These are phyloP conservation scores for Penicillium sumatraense DNA, from an alignment of 2,329 filamentous ascomycete species.

Conservation along the genomic window DNA sequence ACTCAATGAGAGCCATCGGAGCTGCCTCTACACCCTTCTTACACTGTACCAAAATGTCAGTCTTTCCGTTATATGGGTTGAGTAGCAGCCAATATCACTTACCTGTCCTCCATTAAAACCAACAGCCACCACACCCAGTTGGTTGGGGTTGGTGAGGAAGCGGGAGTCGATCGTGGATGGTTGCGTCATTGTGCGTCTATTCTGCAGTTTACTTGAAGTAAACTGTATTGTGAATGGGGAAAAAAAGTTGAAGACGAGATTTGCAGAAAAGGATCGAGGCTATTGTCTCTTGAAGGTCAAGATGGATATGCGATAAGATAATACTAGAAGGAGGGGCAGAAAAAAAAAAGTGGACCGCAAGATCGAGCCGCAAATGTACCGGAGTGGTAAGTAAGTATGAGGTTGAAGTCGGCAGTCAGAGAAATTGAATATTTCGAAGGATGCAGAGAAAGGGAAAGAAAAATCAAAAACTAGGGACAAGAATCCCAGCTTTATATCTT, in stretches of 20 bases:
- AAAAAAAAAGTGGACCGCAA: conserved; percentile 13
- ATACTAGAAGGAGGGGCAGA: conserved; percentile 1
- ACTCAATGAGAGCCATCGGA: conserved; percentile 84
- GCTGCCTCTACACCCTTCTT: conserved; percentile 92
- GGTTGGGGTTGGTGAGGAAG: conserved; percentile 77
- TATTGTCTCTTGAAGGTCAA: conserved; percentile 9
- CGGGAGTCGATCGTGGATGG: conserved; percentile 66
- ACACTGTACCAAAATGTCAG: too few species aligned
- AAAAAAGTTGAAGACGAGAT: conserved; percentile 6
- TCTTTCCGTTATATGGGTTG: not conserved
- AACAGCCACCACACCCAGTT: conserved; percentile 90
- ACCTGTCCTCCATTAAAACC: conserved; percentile 97
- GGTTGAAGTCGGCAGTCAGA: not conserved
- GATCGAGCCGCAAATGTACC: not conserved
- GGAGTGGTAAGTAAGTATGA: not conserved
- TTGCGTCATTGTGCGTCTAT: conserved; percentile 51
- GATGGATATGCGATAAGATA: conserved; percentile 30
- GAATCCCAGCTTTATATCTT: conserved; percentile 24
- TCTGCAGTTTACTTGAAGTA: conserved; percentile 7
- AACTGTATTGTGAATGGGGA: too few species aligned
- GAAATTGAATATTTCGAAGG: not conserved
- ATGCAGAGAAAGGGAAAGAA: conserved; percentile 3
- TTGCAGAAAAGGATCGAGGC: conserved; percentile 8
- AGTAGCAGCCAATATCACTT: conserved; percentile 35
- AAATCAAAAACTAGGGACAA: not conserved